Conservation (phyloP, 495 filamentous ascomycete species). For the Aspergillus egyptiacus region DNA sequence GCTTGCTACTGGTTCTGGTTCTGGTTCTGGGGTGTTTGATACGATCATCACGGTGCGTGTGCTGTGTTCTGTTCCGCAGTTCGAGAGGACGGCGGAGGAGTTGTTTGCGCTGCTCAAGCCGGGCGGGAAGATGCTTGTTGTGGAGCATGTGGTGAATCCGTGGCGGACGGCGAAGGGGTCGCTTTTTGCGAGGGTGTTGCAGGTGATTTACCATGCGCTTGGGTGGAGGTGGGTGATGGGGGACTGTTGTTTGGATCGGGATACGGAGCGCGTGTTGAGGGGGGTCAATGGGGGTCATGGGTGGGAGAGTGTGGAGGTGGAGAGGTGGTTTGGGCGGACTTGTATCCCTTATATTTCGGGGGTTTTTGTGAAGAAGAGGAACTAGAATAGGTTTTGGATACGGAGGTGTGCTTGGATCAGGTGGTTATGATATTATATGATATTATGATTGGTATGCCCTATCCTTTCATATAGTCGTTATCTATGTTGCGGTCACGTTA, state of each 20-base stretch:
- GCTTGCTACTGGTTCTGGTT: slow-evolving; percentile 21
- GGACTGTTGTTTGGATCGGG: slow-evolving; percentile 53
- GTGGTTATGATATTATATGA: neutral
- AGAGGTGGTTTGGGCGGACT: slow-evolving; percentile 40
- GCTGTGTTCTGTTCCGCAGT: slow-evolving; percentile 64
- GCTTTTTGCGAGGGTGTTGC: slow-evolving; percentile 43
- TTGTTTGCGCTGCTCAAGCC: slow-evolving; percentile 60
- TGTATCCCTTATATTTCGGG: slow-evolving; percentile 53
- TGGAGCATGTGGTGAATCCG: slow-evolving; percentile 61
- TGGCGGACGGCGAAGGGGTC: slow-evolving; percentile 41
- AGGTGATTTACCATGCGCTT: slow-evolving; percentile 27
- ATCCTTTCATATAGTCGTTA: slow-evolving; percentile 2
- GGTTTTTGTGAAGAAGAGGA: too few relatives aligned
- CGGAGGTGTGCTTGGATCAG: neutral
- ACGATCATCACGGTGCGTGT: slow-evolving; percentile 64
- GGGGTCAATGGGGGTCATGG: slow-evolving; percentile 39
- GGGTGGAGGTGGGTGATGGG: slow-evolving; percentile 49
- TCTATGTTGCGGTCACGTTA: neutral
- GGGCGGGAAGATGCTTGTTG: slow-evolving; percentile 62
- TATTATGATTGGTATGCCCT: neutral
- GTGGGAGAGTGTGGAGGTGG: slow-evolving; percentile 52
- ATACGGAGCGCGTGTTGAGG: slow-evolving; percentile 47
- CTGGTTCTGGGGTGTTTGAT: slow-evolving; percentile 49
- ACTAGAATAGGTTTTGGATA: too few relatives aligned
- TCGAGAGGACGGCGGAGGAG: slow-evolving; percentile 48